These are phyloP conservation scores for Cucumis melo DNA, from an alignment of 306 rosid species.

Conservation along the genomic window DNA sequence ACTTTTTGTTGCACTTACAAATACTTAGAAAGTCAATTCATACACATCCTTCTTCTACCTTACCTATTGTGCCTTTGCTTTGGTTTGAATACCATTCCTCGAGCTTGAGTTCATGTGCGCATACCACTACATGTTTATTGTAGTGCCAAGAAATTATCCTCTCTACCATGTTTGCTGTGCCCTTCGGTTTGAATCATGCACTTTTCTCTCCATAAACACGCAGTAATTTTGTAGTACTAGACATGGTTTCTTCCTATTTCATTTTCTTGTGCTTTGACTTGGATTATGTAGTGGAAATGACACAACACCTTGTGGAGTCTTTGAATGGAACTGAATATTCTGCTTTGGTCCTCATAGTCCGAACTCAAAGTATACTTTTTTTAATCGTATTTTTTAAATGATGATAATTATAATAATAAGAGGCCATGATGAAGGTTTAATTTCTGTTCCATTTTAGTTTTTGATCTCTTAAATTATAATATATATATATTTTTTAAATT, in stretches of 20 bases:
- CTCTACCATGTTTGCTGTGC: neutral
- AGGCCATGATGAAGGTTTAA: neutral
- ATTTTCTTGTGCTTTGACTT: neutral
- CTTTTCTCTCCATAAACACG: neutral
- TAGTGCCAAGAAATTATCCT: no score
- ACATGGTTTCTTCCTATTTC: neutral
- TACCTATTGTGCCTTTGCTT: neutral
- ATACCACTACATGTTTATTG: no score
- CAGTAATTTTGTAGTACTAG: neutral
- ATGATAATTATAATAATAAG: neutral
- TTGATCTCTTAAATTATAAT: no score
- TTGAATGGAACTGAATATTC: neutral
- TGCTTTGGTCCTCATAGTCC: neutral
- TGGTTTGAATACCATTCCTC: neutral
- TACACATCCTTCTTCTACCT: no score
- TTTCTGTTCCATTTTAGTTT: neutral
- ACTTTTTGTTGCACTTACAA: no score
- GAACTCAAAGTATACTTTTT: neutral
- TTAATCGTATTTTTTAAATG: neutral
- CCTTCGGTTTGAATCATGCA: neutral
- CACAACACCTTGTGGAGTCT: neutral
- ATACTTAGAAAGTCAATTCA: no score
- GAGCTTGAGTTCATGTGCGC: no score
- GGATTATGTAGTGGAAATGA: neutral
- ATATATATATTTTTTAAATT: no score